A percentile compares a stretch with the other conserved stretches of the same genome.
phyloP scores from a whole-genome alignment of 345 rosid genomes.

The Raphanus raphanistrum region DNA sequence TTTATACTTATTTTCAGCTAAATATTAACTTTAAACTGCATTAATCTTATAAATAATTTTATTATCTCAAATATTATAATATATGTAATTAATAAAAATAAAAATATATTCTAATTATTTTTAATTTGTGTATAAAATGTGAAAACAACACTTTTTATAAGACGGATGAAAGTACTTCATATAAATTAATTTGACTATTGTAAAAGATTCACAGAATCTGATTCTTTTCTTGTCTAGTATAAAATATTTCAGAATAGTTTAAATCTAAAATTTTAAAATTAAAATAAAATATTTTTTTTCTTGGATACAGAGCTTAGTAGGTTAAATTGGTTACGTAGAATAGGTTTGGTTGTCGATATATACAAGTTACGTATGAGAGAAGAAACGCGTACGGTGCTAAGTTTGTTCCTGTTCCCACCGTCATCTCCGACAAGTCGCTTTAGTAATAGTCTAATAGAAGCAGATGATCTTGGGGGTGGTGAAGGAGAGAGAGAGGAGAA shows the following conservation, averaged over 20 bases:
- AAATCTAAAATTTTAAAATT: not conserved
- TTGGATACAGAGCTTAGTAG: not conserved
- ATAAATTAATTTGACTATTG: not conserved
- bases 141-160: no score
- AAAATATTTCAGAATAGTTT: not conserved
- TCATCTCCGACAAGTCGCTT: slow-evolving; percentile 16
- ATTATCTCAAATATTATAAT: no score
- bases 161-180: no score
- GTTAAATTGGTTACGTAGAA: slow-evolving; percentile 16
- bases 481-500: no score
- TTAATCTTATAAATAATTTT: no score
- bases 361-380: slow-evolving; percentile 19
- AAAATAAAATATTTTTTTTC: not conserved
- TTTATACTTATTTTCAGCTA: no score
- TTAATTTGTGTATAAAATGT: no score
- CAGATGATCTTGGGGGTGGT: no score
- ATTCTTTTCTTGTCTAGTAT: not conserved
- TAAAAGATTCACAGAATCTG: not conserved
- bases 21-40: no score
- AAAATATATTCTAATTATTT: no score
- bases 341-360: not conserved
- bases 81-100: no score
- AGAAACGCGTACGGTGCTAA: slow-evolving; percentile 25
- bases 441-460: not conserved
- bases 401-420: slow-evolving; percentile 21